Conservation (phyloP, 495 filamentous ascomycete genomes). For the Margaritispora aquatica region DNA sequence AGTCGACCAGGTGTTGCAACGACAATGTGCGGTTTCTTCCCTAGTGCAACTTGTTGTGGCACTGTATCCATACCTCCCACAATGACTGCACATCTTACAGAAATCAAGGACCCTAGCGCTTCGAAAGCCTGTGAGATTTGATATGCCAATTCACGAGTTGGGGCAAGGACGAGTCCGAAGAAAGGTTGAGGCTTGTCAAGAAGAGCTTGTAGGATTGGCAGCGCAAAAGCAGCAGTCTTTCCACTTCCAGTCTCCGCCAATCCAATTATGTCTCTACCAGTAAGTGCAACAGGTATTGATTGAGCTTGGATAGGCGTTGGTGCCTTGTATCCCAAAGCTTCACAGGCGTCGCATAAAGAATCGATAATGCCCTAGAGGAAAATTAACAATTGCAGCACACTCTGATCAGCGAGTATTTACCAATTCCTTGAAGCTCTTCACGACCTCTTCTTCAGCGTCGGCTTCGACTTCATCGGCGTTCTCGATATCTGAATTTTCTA, state of each 20-base stretch:
- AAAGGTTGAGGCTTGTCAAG: conserved; percentile 77
- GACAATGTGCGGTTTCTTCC: conserved; percentile 86
- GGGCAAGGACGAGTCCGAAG: conserved; percentile 77
- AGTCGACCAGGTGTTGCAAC: conserved; percentile 87
- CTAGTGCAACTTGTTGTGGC: conserved; percentile 77
- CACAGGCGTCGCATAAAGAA: conserved; percentile 80
- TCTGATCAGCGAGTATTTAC: too few species aligned
- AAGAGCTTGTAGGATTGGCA: conserved; percentile 82
- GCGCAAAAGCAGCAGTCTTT: conserved; percentile 86
- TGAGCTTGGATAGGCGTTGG: conserved; percentile 76
- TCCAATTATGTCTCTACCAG: conserved; percentile 82
- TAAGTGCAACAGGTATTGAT: conserved; percentile 74
- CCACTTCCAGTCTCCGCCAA: conserved; percentile 91
- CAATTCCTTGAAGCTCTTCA: conserved; percentile 75
- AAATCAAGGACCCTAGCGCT: conserved; percentile 74
- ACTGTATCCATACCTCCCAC: conserved; percentile 96
- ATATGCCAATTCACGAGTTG: conserved; percentile 85
- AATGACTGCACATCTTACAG: conserved; percentile 69
- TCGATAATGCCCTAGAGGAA: conserved; percentile 69
- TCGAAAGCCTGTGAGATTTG: conserved; percentile 86
- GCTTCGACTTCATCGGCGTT: not conserved
- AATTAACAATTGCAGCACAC: too few species aligned
- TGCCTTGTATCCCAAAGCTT: conserved; percentile 68
- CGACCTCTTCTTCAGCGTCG: conserved; percentile 12
- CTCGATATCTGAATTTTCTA: not conserved